phyloP scores from a whole-genome alignment of 78 protist species.

The Polysphondylium violaceum region DNA sequence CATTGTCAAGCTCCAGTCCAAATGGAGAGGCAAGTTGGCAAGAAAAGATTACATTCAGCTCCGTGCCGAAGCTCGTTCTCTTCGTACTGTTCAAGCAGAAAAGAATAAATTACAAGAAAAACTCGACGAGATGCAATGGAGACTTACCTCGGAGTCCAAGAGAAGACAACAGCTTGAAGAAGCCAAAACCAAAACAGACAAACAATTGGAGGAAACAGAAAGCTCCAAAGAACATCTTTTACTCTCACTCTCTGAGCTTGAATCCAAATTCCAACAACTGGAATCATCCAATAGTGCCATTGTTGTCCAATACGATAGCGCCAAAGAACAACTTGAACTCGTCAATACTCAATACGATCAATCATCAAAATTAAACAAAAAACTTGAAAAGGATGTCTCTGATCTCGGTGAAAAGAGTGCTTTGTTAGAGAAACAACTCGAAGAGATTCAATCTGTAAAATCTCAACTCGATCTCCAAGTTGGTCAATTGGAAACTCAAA shows the following conservation, averaged over 20 bases:
- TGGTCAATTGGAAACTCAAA: not conserved
- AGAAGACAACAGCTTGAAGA: slow-evolving; percentile 65
- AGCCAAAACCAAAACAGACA: slow-evolving; percentile 10
- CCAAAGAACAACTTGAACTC: not conserved
- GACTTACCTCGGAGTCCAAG: slow-evolving; percentile 38
- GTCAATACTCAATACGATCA: not conserved
- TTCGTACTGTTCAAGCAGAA: slow-evolving; percentile 39
- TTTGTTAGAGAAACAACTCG: not conserved
- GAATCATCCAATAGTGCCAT: not conserved
- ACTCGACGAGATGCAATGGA: slow-evolving; percentile 72
- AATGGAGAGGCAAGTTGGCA: slow-evolving; percentile 82
- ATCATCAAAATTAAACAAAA: not conserved
- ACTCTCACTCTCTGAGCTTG: slow-evolving; percentile 8
- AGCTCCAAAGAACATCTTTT: not conserved
- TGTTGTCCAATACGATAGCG: not conserved
- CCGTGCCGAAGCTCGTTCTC: slow-evolving; percentile 69
- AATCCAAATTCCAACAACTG: not conserved
- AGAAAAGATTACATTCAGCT: slow-evolving; percentile 20
- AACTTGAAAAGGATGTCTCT: not conserved
- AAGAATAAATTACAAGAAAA: slow-evolving; percentile 77
- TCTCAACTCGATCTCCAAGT: not conserved
- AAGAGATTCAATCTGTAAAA: not conserved
- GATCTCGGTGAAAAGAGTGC: not conserved
- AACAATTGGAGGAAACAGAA: not conserved
- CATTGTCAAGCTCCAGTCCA: slow-evolving; percentile 37